These are phyloP conservation scores for Phytophthora melonis DNA, from an alignment of 352 stramenopile genomes.

Conservation along the genomic window DNA sequence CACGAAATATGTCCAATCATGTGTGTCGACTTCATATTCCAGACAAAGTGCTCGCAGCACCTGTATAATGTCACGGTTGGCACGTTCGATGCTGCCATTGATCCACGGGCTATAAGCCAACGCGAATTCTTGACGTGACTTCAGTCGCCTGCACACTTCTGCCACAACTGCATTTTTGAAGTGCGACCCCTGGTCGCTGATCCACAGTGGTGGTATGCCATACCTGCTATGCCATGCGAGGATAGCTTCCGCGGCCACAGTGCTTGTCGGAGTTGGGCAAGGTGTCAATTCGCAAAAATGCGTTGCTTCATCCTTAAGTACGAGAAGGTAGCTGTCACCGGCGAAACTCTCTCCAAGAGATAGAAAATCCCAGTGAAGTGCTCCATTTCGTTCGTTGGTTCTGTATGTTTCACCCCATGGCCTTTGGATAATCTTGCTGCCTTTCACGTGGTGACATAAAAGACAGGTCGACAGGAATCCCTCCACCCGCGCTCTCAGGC, in stretches of 20 bases:
- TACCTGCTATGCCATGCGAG: conserved; percentile 38
- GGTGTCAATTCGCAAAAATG: conserved; percentile 15
- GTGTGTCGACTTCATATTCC: conserved; percentile 29
- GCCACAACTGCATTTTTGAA: conserved; percentile 42
- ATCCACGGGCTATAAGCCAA: conserved; percentile 42
- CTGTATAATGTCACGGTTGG: conserved; percentile 43
- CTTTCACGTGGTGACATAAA: conserved; percentile 21
- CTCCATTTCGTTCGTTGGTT: conserved; percentile 23
- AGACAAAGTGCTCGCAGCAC: conserved; percentile 29
- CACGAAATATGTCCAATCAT: conserved; percentile 30
- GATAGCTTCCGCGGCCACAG: conserved; percentile 25
- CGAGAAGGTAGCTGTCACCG: conserved; percentile 16
- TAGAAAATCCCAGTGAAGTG: conserved; percentile 20
- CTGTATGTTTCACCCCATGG: conserved; percentile 20
- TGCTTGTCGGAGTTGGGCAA: conserved; percentile 22
- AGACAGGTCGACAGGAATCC: conserved; percentile 11
- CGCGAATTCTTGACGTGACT: conserved; percentile 31
- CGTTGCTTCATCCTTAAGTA: conserved; percentile 25
- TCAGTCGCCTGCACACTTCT: conserved; percentile 25
- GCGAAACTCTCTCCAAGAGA: conserved; percentile 14
- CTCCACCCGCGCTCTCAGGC: conserved; percentile 6
- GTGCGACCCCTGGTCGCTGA: conserved; percentile 36
- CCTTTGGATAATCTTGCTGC: conserved; percentile 15
- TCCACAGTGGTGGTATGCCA: conserved; percentile 28
- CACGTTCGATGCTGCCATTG: conserved; percentile 40